Base-by-base conservation (phyloP, 169 alveolate species). In the Theileria luwenshuni region DNA sequence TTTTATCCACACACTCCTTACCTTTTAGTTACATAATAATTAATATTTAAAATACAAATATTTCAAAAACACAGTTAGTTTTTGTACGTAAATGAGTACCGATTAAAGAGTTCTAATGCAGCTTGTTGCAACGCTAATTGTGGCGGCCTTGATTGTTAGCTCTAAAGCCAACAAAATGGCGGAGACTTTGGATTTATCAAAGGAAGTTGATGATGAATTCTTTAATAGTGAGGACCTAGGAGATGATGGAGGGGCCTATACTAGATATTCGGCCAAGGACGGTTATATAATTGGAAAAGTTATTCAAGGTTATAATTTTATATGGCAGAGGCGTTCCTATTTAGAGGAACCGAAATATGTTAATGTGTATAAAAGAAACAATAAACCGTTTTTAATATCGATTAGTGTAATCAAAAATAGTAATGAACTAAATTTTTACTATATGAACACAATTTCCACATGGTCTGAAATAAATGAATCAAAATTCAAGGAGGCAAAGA, bases 261-360 rank as follows among this genome's bases (percentile, higher is more conserved):
- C 3, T 23, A 8, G 63, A 21, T 25, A 25, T 25, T 2, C 33
- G 3, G 19, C 63, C 19, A 54, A 54, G 25, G 25, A n/a, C n/a
- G 25, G 63, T 8, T 54, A 13, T 23, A 25, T 54, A 54, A 54
- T 54, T 38, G 27, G 42, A 54, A 8, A n/a, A 38, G 33, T 54
- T 5, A 54, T 54, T 54, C 63, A 54, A n/a, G 35, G 27, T n/a
- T 54, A 54, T n/a, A 54, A 54, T 54, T 54, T 54, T 38, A 54
- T 54, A 54, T 54, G 63, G 63, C 63, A 54, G 27, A 54, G 63
- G 35, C 63, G 19, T 54, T 54, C 63, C 27, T 54, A 54, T 54
- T 23, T 23, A 54, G 42, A 54, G 33, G 30, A 54, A 54, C 27
- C 42, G 19, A 8, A 13, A 13, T 8, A 54, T 2, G 63, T 54